A percentile compares a stretch with the other conserved stretches of the same genome.
Evolutionary conservation across 768 basidiomycete genomes (phyloP).

Genomic region (Boletus barrowsii): DNA sequence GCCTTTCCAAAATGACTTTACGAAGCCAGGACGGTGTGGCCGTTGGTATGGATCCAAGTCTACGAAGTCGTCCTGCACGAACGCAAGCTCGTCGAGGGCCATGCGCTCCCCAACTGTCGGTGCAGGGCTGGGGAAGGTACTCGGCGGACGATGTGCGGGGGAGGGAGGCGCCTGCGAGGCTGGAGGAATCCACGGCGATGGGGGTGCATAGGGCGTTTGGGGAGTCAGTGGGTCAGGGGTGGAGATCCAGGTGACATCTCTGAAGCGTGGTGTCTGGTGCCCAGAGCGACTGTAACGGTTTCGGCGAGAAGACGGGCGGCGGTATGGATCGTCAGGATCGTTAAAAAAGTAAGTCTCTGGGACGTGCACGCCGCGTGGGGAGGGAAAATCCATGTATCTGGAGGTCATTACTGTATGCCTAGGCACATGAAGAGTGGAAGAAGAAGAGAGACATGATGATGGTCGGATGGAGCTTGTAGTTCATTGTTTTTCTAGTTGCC

Average conservation of each 20-base stretch:
- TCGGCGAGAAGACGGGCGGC: constrained; percentile 4
- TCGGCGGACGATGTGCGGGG: constrained; percentile 8
- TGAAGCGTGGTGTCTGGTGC: constrained; percentile 20
- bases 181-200: constrained; percentile 4
- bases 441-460: background rate
- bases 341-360: constrained; percentile 9
- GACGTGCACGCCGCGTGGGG: constrained; percentile 24
- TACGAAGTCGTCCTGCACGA: background rate
- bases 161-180: constrained; percentile 4
- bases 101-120: constrained; percentile 31
- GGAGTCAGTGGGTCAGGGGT: constrained; percentile 13
- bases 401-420: constrained; percentile 19
- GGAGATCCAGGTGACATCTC: constrained; percentile 25
- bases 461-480: too few relatives aligned
- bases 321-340: constrained; percentile 11
- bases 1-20: constrained; percentile 32
- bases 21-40: constrained; percentile 14
- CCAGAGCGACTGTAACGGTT: constrained; percentile 23
- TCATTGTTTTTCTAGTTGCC: too few relatives aligned
- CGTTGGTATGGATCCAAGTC: constrained; percentile 6
- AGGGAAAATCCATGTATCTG: constrained; percentile 18
- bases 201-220: constrained; percentile 5
- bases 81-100: constrained; percentile 20
- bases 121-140: constrained; percentile 18
- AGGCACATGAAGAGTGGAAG: background rate